Percentiles rank a stretch among this genome's conserved stretches.
These are phyloP conservation scores for Aureobasidium melanogenum DNA, from an alignment of 2,329 filamentous ascomycete species.

Conservation along the genomic window DNA sequence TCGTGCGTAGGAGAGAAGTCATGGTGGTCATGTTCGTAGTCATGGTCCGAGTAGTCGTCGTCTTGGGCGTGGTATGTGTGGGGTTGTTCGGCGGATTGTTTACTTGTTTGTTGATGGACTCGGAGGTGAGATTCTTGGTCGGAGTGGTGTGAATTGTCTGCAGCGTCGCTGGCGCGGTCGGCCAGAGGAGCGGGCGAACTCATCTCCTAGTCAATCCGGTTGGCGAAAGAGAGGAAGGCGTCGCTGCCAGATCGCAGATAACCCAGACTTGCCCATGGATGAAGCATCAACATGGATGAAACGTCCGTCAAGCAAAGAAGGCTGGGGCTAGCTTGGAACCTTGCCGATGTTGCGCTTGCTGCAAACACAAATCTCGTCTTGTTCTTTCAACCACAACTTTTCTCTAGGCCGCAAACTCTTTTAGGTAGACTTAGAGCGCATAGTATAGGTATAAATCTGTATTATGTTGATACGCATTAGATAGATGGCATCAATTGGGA, in stretches of 20 bases:
- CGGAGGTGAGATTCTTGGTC: neutral
- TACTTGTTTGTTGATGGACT: slow-evolving; percentile 3
- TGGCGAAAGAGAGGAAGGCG: slow-evolving; percentile 5
- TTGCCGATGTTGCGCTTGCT: neutral
- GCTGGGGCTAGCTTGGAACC: slow-evolving; percentile 1
- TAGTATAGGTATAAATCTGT: neutral
- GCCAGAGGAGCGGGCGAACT: neutral
- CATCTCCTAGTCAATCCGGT: slow-evolving; percentile 10
- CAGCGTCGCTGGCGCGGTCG: neutral
- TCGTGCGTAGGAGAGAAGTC: slow-evolving; percentile 26
- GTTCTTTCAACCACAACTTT: neutral
- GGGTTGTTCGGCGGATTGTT: neutral
- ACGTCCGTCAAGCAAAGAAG: neutral
- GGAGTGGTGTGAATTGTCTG: neutral
- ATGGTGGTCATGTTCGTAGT: neutral
- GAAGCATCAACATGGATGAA: slow-evolving; percentile 3
- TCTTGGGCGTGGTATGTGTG: neutral
- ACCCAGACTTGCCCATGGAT: neutral
- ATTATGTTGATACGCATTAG: no score
- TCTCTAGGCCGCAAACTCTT: neutral
- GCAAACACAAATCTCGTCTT: neutral
- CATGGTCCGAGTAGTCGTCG: neutral
- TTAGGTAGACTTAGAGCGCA: neutral
- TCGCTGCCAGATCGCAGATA: slow-evolving; percentile 7
- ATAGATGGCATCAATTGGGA: neutral